Evolutionary conservation across 2,329 filamentous ascomycete genomes (phyloP).

Genomic region (Paramyrothecium sp.): DNA sequence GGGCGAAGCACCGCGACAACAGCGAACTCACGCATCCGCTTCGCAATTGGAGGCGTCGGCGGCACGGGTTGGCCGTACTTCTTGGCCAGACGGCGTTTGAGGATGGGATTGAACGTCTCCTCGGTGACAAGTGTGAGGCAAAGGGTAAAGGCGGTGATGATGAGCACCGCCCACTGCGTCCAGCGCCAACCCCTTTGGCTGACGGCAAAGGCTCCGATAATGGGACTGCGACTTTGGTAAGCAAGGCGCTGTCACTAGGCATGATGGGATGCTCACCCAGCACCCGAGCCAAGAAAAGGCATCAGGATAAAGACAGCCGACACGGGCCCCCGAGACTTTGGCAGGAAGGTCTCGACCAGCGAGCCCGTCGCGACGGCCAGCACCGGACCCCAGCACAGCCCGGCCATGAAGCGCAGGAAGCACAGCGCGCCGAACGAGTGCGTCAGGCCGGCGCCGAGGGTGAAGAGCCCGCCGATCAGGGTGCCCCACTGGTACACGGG

Average conservation of each 20-base stretch:
- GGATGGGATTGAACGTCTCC: slow-evolving; percentile 58
- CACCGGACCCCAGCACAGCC: slow-evolving; percentile 47
- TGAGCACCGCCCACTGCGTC: slow-evolving; percentile 50
- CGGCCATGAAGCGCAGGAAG: slow-evolving; percentile 56
- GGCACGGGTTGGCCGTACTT: slow-evolving; percentile 28
- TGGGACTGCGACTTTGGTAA: slow-evolving; percentile 28
- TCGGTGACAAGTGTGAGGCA: slow-evolving; percentile 37
- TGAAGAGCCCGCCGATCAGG: slow-evolving; percentile 52
- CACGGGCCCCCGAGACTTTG: slow-evolving; percentile 38
- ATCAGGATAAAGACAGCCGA: slow-evolving; percentile 46
- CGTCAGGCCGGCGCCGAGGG: slow-evolving; percentile 51
- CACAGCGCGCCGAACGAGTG: slow-evolving; percentile 48
- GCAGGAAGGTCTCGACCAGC: slow-evolving; percentile 46
- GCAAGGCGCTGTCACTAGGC: background rate
- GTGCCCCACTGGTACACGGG: slow-evolving; percentile 47
- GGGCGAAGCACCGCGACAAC: slow-evolving; percentile 47
- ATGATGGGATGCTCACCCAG: slow-evolving; percentile 45
- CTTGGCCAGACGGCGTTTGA: slow-evolving; percentile 36
- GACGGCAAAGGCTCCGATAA: slow-evolving; percentile 47
- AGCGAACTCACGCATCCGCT: slow-evolving; percentile 31
- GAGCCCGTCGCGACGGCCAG: slow-evolving; percentile 49
- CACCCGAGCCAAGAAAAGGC: slow-evolving; percentile 51
- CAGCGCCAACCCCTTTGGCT: slow-evolving; percentile 49
- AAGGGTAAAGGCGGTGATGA: slow-evolving; percentile 39
- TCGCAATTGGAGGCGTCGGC: slow-evolving; percentile 15